Conservation (phyloP, 1,139 yeast genomes). For the Geotrichum klebahnii region DNA sequence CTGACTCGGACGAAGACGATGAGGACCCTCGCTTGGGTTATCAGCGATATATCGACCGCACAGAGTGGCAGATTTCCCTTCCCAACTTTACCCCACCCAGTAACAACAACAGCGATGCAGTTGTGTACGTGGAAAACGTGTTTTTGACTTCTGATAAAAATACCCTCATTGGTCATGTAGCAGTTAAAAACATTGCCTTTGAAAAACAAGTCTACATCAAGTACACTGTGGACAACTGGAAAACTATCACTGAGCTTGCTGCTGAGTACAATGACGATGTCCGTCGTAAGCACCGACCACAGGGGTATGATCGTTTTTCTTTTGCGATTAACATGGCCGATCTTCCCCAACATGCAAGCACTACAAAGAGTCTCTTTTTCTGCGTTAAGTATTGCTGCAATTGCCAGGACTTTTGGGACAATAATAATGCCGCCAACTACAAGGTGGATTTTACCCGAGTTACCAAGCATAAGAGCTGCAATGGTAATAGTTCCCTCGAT, state of each 20-base stretch:
- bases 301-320: slow-evolving; percentile 45
- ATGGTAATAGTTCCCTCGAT: neutral
- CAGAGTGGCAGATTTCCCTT: slow-evolving; percentile 50
- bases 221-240: slow-evolving; percentile 70
- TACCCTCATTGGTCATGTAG: slow-evolving; percentile 64
- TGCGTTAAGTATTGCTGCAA: slow-evolving; percentile 58
- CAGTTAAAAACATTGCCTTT: slow-evolving; percentile 65
- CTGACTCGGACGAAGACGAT: slow-evolving; percentile 32
- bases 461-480: slow-evolving; percentile 18
- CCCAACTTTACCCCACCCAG: slow-evolving; percentile 43
- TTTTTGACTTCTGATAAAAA: slow-evolving; percentile 56
- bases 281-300: slow-evolving; percentile 44
- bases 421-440: slow-evolving; percentile 59
- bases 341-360: slow-evolving; percentile 35
- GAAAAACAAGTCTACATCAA: slow-evolving; percentile 60
- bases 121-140: slow-evolving; percentile 61
- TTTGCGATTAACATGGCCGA: slow-evolving; percentile 44
- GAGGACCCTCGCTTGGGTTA: slow-evolving; percentile 33
- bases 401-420: slow-evolving; percentile 70
- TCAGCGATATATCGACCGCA: slow-evolving; percentile 25
- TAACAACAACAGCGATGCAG: slow-evolving; percentile 25
- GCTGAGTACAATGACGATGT: slow-evolving; percentile 60
- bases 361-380: slow-evolving; percentile 42
- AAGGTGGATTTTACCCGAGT: slow-evolving; percentile 46
- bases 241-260: slow-evolving; percentile 63